A percentile compares a stretch with the other conserved stretches of the same genome.
Conservation (phyloP, 345 rosid species). For the Nasturtium officinale region DNA sequence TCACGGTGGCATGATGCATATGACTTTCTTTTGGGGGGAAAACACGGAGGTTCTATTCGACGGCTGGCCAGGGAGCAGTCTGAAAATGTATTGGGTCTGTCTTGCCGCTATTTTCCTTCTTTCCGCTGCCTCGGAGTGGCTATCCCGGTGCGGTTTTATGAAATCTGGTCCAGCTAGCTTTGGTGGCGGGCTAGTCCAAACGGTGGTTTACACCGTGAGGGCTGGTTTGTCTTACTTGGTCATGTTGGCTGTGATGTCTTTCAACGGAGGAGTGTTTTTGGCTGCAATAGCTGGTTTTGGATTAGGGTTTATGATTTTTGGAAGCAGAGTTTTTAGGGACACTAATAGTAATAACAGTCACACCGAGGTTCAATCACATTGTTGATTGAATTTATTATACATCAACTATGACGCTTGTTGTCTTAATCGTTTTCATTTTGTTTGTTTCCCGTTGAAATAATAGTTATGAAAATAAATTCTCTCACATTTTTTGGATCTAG, state of each 20-base stretch:
- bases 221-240: slow-evolving; percentile 64
- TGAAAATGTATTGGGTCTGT: slow-evolving; percentile 66
- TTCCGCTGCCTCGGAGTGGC: slow-evolving; percentile 59
- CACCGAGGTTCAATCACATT: slow-evolving; percentile 38
- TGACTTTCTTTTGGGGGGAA: slow-evolving; percentile 73
- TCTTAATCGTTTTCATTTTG: background rate
- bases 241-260: slow-evolving; percentile 77
- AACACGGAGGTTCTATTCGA: slow-evolving; percentile 60
- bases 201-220: slow-evolving; percentile 54
- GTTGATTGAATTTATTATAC: slow-evolving; percentile 18
- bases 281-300: slow-evolving; percentile 76
- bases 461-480: background rate
- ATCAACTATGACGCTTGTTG: background rate
- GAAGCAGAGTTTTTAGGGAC: slow-evolving; percentile 50
- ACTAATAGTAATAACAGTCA: slow-evolving; percentile 29
- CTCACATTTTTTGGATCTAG: background rate
- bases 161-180: slow-evolving; percentile 57
- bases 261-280: slow-evolving; percentile 76
- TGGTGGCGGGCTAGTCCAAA: slow-evolving; percentile 53
- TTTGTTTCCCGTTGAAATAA: background rate
- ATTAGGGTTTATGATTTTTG: slow-evolving; percentile 62
- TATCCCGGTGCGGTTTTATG: slow-evolving; percentile 43
- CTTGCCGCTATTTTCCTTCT: slow-evolving; percentile 53
- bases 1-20: slow-evolving; percentile 47
- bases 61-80: slow-evolving; percentile 73